Percentiles rank a stretch among this genome's conserved stretches.
Evolutionary conservation across 2,329 filamentous ascomycete species (phyloP).

Genomic region (Colletotrichum liriopes): DNA sequence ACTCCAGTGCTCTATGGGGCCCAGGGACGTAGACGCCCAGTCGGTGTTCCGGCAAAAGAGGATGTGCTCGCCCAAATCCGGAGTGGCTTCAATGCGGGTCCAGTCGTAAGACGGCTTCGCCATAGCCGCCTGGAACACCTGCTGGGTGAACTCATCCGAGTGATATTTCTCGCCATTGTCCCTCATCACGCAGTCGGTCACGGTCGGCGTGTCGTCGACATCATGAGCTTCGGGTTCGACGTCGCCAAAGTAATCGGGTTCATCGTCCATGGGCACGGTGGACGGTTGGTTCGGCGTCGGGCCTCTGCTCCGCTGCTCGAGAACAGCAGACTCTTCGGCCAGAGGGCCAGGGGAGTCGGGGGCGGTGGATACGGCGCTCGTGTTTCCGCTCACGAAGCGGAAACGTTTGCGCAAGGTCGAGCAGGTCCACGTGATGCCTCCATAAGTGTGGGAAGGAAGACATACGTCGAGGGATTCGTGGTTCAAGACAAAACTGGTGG

Average conservation of each 20-base stretch:
- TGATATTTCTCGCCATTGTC: conserved; percentile 49
- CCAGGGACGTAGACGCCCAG: conserved; percentile 81
- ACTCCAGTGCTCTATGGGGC: conserved; percentile 82
- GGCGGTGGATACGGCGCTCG: conserved; percentile 52
- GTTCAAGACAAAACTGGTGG: conserved; percentile 69
- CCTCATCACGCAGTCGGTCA: conserved; percentile 49
- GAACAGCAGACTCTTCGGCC: conserved; percentile 53
- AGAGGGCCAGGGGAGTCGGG: conserved; percentile 58
- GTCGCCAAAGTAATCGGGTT: conserved; percentile 62
- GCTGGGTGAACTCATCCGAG: conserved; percentile 60
- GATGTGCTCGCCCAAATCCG: conserved; percentile 79
- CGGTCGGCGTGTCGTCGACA: conserved; percentile 43
- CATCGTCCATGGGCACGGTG: conserved; percentile 52
- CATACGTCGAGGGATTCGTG: conserved; percentile 68
- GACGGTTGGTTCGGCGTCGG: conserved; percentile 53
- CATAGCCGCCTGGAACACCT: conserved; percentile 56
- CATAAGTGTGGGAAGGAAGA: conserved; percentile 72
- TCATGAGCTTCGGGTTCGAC: conserved; percentile 42
- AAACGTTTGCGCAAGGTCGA: conserved; percentile 79
- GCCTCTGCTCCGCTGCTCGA: conserved; percentile 54
- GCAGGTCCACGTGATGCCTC: conserved; percentile 78
- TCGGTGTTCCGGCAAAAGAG: conserved; percentile 80
- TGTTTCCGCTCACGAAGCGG: conserved; percentile 76
- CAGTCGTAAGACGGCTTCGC: conserved; percentile 80
- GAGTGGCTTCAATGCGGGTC: conserved; percentile 78